Evolutionary conservation across 1,139 yeast species (phyloP).

Genomic region (Debaryomycetaceae sp.): DNA sequence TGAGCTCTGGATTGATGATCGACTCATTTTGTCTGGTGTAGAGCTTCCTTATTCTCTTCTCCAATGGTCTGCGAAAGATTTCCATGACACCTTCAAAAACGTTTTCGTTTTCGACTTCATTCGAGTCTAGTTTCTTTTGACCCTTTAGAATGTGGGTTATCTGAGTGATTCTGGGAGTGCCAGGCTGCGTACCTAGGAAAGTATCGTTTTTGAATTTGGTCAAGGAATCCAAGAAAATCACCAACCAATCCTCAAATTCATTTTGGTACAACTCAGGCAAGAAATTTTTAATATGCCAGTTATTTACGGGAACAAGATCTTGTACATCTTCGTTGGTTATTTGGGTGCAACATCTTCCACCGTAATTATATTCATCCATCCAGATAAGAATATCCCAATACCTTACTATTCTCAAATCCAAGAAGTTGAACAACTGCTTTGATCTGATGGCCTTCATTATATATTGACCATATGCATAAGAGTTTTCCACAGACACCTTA

Average conservation of each 20-base stretch:
- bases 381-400: conserved; percentile 92
- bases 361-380: conserved; percentile 91
- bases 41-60: conserved; percentile 64
- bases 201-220: conserved; percentile 51
- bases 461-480: conserved; percentile 92
- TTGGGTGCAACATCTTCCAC: conserved; percentile 73
- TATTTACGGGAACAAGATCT: conserved; percentile 55
- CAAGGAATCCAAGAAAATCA: conserved; percentile 71
- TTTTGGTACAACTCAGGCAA: conserved; percentile 72
- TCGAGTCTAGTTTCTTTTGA: conserved; percentile 32
- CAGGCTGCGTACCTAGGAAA: conserved; percentile 30
- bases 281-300: conserved; percentile 79
- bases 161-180: conserved; percentile 67
- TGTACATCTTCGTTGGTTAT: conserved; percentile 57
- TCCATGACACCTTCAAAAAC: conserved; percentile 42
- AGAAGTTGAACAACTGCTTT: conserved; percentile 76
- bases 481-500: conserved; percentile 78
- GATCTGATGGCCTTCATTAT: conserved; percentile 75
- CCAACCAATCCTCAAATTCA: conserved; percentile 87
- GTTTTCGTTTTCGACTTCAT: conserved; percentile 30
- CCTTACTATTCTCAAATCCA: conserved; percentile 69
- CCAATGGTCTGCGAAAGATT: conserved; percentile 58
- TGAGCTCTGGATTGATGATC: conserved; percentile 62
- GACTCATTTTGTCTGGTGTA: conserved; percentile 69
- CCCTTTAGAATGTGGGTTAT: conserved; percentile 52